phyloP scores from a whole-genome alignment of 371 early-diverging fungal species.

The Rhizopus delemar region DNA sequence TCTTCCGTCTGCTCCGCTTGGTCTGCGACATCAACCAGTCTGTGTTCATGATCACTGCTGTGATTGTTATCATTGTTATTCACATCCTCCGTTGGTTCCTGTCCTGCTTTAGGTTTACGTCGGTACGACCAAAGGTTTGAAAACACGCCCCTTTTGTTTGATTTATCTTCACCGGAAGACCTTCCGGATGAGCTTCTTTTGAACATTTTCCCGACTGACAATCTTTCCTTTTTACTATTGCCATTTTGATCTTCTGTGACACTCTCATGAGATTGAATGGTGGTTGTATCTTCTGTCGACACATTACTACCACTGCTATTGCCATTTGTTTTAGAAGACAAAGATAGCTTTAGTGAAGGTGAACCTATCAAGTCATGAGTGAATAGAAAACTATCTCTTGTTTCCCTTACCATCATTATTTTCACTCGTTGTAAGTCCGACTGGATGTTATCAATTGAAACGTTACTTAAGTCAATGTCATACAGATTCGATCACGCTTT shows the following conservation, averaged over 20 bases:
- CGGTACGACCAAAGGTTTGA: conserved; percentile 10
- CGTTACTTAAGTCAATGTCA: too few species aligned
- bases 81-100: not conserved
- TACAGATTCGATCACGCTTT: too few species aligned
- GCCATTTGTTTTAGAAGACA: too few species aligned
- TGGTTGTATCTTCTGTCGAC: not conserved
- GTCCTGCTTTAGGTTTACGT: conserved; percentile 1
- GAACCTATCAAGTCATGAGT: too few species aligned
- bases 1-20: not conserved
- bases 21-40: not conserved
- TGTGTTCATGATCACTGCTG: not conserved
- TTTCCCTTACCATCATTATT: too few species aligned
- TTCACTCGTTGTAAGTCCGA: too few species aligned
- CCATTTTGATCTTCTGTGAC: conserved; percentile 5
- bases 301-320: too few species aligned
- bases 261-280: not conserved
- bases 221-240: conserved; percentile 1
- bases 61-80: too few species aligned
- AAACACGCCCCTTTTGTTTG: conserved; percentile 16
- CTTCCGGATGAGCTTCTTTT: conserved; percentile 14
- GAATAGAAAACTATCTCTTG: too few species aligned
- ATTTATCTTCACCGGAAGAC: conserved; percentile 3
- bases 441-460: too few species aligned
- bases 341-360: too few species aligned
- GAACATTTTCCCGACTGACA: conserved; percentile 7